Base-by-base conservation (phyloP, 1,284 basidiomycete species). In the Rugosomyces carneus region DNA sequence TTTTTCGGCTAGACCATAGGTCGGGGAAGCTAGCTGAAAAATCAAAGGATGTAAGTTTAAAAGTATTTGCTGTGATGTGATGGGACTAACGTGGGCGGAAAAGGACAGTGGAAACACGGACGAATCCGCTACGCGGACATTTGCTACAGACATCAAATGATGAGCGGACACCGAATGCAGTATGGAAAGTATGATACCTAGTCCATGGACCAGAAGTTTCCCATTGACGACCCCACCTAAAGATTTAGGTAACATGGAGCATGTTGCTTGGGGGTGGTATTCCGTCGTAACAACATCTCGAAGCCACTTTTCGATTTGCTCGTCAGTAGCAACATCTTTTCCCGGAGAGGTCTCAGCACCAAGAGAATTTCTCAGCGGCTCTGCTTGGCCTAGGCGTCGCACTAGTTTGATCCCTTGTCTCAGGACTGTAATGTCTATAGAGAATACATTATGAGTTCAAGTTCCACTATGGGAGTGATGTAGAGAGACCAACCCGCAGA, bases 1-100 rank as follows among this genome's bases (percentile, higher is more conserved):
- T 60, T 78, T 78, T 63, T 89, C 84, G 3, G 82, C 84, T 38
- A 87, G 66, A 21, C 81, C 87, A 58, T 84, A 91, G 1, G 77
- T 74, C 3, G 79, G 69, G 13, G 76, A 72, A 63, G 74, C 65
- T 50, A 76, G 61, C 68, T 80, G n/a, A 36, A 6, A 19, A 37
- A 31, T 11, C 5, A 11, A 16, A 31, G 31, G 8, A 34, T 26
- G 24, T 36, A 11, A 42, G 53, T 38, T 2, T 40, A 34, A 37
- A 40, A n/a, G 44, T n/a, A 15, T 21, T 2, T 47, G 6, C 23
- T 2, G 16, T 31, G 2, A 34, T 6, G 8, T 11, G n/a, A 15
- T 8, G 15, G 24, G 2, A 20, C 70, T 44, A 55, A 73, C 67
- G 59, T 78, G 76, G 6, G 73, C 68, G 31, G 74, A 65, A 57